Evolutionary conservation across 2,329 filamentous ascomycete species (phyloP), one percentile per base, ranked within the genome.

Genomic region (Pseudocercospora fuligena): DNA sequence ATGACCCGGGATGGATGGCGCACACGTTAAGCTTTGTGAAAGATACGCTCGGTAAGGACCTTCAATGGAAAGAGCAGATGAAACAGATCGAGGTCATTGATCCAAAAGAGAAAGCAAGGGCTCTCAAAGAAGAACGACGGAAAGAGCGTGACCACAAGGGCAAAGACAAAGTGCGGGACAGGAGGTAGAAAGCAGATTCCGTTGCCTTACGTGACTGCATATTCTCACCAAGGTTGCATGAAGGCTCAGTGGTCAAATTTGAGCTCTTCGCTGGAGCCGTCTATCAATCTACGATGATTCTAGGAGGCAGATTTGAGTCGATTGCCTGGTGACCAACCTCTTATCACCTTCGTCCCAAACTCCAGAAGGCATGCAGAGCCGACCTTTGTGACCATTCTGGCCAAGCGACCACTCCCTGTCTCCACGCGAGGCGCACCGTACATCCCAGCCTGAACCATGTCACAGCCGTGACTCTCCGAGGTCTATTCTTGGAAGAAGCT

Each of bases 11-110:
- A 7, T 98, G 94, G 94, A 92, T 97, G 88, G 88, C 88, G 3
- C 94, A 98, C 78, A 85, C 88, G 9, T 83, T 99, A 40, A 92
- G 87, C 54, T 98, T 97, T 78, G 91, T 90, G 43, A 95, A 94
- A 68, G 95, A 98, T 74, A 91, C 90, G 70, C 80, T 97, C 5
- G 95, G 95, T 21, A 98, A 98, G 77, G 89, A 98, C 79, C 80
- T 98, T 61, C 92, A 87, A 61, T 97, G 95, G 86, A 92, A 94
- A 76, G 90, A 89, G 80, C 94, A 95, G 79, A 94, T 94, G 62
- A 93, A 95, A 75, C 93, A 97, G 65, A 77, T 78, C 49, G 92
- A 97, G 74, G 93, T 98, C 2, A 97, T 98, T 78, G 95, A 99
- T 82, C 76, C 76, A 9, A 66, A 73, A 40, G 75, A 74, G 67